Evolutionary conservation across 148 eudicot genomes (phyloP).

Genomic region (Beta vulgaris): DNA sequence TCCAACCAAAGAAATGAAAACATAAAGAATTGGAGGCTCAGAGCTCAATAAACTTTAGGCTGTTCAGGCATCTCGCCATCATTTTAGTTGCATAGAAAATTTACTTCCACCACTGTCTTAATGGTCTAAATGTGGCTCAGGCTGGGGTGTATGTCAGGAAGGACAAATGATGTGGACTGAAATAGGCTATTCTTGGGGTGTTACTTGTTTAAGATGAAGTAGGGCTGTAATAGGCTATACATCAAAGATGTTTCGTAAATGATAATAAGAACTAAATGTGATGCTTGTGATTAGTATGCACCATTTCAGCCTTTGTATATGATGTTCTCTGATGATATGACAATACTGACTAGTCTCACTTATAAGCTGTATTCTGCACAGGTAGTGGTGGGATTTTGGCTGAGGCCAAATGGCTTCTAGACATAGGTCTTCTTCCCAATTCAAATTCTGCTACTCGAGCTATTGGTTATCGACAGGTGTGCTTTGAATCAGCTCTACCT

Average conservation of each 20-base stretch:
- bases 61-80: not conserved
- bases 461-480: slow-evolving; percentile 93
- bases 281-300: not conserved
- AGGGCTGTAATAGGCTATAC: no score
- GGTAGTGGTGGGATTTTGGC: slow-evolving; percentile 73
- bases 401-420: slow-evolving; percentile 92
- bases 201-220: not conserved
- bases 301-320: not conserved
- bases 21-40: not conserved
- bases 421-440: slow-evolving; percentile 88
- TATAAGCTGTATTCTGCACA: slow-evolving; percentile 20
- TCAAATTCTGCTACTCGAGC: slow-evolving; percentile 95
- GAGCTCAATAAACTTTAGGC: not conserved
- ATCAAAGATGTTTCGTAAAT: no score
- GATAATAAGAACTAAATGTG: not conserved
- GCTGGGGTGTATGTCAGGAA: no score
- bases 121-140: not conserved
- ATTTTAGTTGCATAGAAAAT: not conserved
- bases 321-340: not conserved
- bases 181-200: not conserved
- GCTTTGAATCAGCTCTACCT: not conserved
- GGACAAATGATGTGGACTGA: not conserved
- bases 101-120: not conserved
- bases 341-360: not conserved
- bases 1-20: not conserved